Conservation (phyloP, 305 asterid genomes). For the Rubia peregrina region DNA sequence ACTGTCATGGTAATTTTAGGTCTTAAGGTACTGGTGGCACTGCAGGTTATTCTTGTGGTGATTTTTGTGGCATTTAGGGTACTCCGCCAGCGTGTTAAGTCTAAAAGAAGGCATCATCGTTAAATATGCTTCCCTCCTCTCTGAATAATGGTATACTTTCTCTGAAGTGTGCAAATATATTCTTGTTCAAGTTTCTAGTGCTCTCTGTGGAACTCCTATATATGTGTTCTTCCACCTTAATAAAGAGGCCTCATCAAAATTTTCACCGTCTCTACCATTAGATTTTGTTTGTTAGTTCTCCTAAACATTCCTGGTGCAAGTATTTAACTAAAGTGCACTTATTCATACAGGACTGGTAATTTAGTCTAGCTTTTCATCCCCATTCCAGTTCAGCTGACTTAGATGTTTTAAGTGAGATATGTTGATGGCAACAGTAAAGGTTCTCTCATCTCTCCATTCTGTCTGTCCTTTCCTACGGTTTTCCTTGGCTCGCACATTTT, state of each 20-base stretch:
- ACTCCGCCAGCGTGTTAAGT: constrained; percentile 32
- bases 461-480: constrained; percentile 15
- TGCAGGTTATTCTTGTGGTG: constrained; percentile 48
- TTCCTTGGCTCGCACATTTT: constrained; percentile 23
- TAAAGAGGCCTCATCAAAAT: neutral
- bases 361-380: neutral
- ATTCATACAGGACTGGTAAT: constrained; percentile 7
- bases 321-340: neutral
- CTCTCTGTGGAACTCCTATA: too few relatives aligned
- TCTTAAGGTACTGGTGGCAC: constrained; percentile 46
- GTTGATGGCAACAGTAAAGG: constrained; percentile 11
- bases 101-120: constrained; percentile 43
- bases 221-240: neutral
- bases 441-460: constrained; percentile 11
- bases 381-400: neutral
- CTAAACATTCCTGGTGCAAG: neutral
- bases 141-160: neutral
- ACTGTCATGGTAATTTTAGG: constrained; percentile 40
- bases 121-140: constrained; percentile 1
- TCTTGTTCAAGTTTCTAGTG: neutral
- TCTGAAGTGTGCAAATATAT: neutral
- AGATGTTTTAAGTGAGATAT: constrained; percentile 4
- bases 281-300: neutral
- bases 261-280: too few relatives aligned
- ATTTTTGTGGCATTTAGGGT: constrained; percentile 33